phyloP scores from a whole-genome alignment of 768 basidiomycete species.

The Lepiota subincarnata region DNA sequence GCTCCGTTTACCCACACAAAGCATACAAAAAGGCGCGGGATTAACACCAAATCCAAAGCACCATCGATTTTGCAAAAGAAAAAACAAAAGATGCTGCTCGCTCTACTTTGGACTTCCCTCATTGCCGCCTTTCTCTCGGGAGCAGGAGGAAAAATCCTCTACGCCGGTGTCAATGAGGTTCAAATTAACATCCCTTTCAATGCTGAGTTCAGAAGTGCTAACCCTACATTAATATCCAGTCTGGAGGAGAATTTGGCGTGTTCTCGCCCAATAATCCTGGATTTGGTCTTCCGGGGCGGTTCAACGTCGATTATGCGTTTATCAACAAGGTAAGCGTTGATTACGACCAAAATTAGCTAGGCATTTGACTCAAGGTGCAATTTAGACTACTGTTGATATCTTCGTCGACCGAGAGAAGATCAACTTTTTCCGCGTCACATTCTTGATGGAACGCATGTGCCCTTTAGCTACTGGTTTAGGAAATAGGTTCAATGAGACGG shows the following conservation, averaged over 20 bases:
- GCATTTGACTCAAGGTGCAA: neutral
- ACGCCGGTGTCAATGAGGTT: conserved; percentile 45
- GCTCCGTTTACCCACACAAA: neutral
- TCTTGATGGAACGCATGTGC: conserved; percentile 45
- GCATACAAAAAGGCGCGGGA: neutral
- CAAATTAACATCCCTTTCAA: neutral
- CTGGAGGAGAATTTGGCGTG: conserved; percentile 45
- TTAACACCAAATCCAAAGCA: neutral
- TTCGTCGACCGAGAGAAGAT: conserved; percentile 46
- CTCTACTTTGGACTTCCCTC: neutral
- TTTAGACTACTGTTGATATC: conserved; percentile 39
- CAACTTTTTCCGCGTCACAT: conserved; percentile 46
- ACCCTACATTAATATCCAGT: conserved; percentile 22
- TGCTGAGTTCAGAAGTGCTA: neutral
- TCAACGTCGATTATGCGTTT: conserved; percentile 41
- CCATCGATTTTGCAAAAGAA: neutral
- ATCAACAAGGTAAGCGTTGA: conserved; percentile 37
- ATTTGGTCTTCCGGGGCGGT: conserved; percentile 39
- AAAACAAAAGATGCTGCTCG: neutral
- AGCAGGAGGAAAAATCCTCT: conserved; percentile 32
- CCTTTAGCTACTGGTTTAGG: conserved; percentile 36
- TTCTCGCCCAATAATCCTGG: conserved; percentile 31
- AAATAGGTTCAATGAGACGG: conserved; percentile 41
- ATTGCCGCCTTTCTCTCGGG: neutral
- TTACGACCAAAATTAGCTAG: neutral